phyloP scores from a whole-genome alignment of 805 yeast genomes.

The Suhomyces emberorum region DNA sequence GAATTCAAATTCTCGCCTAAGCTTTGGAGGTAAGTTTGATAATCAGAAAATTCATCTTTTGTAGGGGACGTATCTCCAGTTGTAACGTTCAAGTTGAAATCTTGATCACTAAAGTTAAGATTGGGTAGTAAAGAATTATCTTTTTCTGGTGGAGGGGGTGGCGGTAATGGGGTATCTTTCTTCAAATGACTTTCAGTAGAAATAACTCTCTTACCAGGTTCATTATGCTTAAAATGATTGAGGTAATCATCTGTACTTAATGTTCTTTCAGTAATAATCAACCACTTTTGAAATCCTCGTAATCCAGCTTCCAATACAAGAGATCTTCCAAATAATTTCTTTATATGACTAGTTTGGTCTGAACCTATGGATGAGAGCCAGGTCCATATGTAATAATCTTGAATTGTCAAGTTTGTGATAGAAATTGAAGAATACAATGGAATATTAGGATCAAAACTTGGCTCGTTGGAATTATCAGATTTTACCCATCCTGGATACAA shows the following conservation, averaged over 20 bases:
- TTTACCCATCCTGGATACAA: slow-evolving; percentile 40
- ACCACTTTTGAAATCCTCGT: slow-evolving; percentile 77
- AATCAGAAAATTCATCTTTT: slow-evolving; percentile 12
- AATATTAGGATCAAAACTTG: slow-evolving; percentile 24
- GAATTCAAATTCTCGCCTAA: slow-evolving; percentile 6
- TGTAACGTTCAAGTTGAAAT: slow-evolving; percentile 15
- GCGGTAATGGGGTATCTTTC: slow-evolving; percentile 13
- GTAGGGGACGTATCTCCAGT: slow-evolving; percentile 1
- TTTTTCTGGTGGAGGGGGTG: slow-evolving; percentile 16
- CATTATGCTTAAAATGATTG: slow-evolving; percentile 15
- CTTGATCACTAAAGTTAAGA: slow-evolving; percentile 19
- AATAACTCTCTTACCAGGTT: slow-evolving; percentile 3
- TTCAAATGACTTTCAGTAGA: slow-evolving; percentile 10
- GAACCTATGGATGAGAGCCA: slow-evolving; percentile 78
- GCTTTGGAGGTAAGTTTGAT: slow-evolving; percentile 19
- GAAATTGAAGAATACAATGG: slow-evolving; percentile 37
- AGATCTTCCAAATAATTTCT: slow-evolving; percentile 74
- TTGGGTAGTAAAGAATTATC: slow-evolving; percentile 23
- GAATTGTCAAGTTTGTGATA: slow-evolving; percentile 64
- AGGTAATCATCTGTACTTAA: slow-evolving; percentile 37
- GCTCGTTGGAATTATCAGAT: slow-evolving; percentile 4
- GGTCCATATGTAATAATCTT: slow-evolving; percentile 88
- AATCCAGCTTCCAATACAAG: slow-evolving; percentile 78
- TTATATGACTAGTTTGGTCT: slow-evolving; percentile 65
- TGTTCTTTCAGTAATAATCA: slow-evolving; percentile 67